Percentiles rank a stretch among this genome's conserved stretches.
phyloP scores from a whole-genome alignment of 108 stramenopile genomes.

The Pseudonitzschia pungens region DNA sequence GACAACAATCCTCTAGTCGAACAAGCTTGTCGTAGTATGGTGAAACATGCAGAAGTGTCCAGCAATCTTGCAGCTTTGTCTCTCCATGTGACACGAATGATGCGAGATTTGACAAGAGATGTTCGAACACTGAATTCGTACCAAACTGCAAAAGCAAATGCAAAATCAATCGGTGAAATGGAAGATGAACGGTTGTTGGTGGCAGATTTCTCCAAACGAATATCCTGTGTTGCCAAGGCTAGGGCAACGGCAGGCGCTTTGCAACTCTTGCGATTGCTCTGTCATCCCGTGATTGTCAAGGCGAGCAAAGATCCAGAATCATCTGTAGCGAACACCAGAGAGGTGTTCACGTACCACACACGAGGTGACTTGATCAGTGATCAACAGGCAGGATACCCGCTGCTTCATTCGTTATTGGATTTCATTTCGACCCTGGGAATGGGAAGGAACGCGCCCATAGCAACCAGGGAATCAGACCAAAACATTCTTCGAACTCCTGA shows the following conservation, averaged over 20 bases:
- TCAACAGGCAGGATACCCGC: slow-evolving; percentile 43
- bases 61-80: slow-evolving; percentile 76
- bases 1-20: slow-evolving; percentile 34
- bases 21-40: slow-evolving; percentile 53
- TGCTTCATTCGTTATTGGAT: slow-evolving; percentile 50
- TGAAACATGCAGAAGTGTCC: slow-evolving; percentile 50
- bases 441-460: not conserved
- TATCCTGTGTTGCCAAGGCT: slow-evolving; percentile 74
- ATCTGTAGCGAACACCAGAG: slow-evolving; percentile 24
- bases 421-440: slow-evolving; percentile 27
- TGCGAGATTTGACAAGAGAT: slow-evolving; percentile 52
- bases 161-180: not conserved
- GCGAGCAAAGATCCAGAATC: slow-evolving; percentile 21
- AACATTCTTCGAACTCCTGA: slow-evolving; percentile 55
- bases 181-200: slow-evolving; percentile 3
- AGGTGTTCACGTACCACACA: slow-evolving; percentile 29
- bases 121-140: slow-evolving; percentile 4
- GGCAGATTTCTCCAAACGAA: slow-evolving; percentile 46
- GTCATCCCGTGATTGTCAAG: slow-evolving; percentile 56
- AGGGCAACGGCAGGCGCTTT: slow-evolving; percentile 73
- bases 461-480: not conserved
- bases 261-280: slow-evolving; percentile 54
- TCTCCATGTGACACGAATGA: slow-evolving; percentile 69
- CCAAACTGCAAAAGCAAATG: not conserved
- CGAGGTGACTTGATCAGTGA: slow-evolving; percentile 33